phyloP scores from a whole-genome alignment of 78 protist genomes.

The Protostelium mycophagum region DNA sequence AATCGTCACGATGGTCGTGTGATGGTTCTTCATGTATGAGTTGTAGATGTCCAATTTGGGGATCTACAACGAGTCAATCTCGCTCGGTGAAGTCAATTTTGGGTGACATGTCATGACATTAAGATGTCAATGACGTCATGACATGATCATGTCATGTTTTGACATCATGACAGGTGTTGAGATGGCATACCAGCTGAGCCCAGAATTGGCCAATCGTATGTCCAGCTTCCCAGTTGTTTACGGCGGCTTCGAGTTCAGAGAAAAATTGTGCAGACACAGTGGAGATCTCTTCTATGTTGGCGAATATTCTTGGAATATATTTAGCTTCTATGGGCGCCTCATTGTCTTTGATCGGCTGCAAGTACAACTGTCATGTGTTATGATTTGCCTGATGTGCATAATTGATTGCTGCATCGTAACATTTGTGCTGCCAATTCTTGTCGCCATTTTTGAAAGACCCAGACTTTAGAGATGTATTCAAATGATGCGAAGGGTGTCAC shows the following conservation, averaged over 20 bases:
- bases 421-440: too few relatives aligned
- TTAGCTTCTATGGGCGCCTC: background rate
- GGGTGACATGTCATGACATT: too few relatives aligned
- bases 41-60: slow-evolving; percentile 3
- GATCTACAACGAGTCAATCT: too few relatives aligned
- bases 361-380: background rate
- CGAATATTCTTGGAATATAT: background rate
- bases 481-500: background rate
- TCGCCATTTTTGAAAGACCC: too few relatives aligned
- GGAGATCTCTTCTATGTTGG: background rate
- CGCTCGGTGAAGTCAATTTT: too few relatives aligned
- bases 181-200: background rate
- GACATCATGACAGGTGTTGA: background rate
- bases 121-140: too few relatives aligned
- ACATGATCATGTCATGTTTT: too few relatives aligned
- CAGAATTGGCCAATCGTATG: background rate
- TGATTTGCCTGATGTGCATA: background rate
- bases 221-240: background rate
- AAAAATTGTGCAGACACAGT: background rate
- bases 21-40: slow-evolving; percentile 20
- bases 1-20: background rate
- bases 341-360: background rate
- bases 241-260: background rate
- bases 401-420: too few relatives aligned
- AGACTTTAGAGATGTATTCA: too few relatives aligned